These are phyloP conservation scores for Arachnopeziza araneosa DNA, from an alignment of 2,329 filamentous ascomycete species.

Conservation along the genomic window DNA sequence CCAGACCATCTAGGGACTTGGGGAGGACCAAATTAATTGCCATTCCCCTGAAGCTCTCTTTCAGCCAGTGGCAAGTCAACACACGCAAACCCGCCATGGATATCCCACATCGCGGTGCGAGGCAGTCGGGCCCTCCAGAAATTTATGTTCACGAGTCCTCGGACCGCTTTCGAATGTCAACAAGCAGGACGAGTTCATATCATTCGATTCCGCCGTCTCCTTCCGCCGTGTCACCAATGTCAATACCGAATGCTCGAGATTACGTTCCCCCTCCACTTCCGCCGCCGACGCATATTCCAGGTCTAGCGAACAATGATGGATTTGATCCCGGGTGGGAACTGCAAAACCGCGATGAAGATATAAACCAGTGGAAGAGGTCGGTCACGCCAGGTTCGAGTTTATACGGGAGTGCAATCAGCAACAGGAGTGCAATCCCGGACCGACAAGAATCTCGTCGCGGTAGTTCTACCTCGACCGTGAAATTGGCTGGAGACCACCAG, in stretches of 20 bases:
- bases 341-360: constrained; percentile 47
- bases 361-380: constrained; percentile 38
- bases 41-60: constrained; percentile 6
- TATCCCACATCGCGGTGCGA: constrained; percentile 31
- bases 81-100: constrained; percentile 34
- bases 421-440: constrained; percentile 21
- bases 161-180: constrained; percentile 25
- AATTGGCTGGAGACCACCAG: constrained; percentile 35
- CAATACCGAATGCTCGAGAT: constrained; percentile 53
- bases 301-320: constrained; percentile 35
- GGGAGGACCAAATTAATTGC: constrained; percentile 8
- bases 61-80: constrained; percentile 24
- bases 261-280: constrained; percentile 57
- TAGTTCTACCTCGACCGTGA: constrained; percentile 37
- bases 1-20: constrained; percentile 12
- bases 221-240: constrained; percentile 48
- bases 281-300: constrained; percentile 53
- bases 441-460: constrained; percentile 30
- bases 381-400: constrained; percentile 45
- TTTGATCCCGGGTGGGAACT: constrained; percentile 57
- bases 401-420: constrained; percentile 38
- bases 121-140: constrained; percentile 31
- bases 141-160: constrained; percentile 38
- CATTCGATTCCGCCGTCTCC: constrained; percentile 33
- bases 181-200: constrained; percentile 22